Conservation (phyloP, 768 basidiomycete species). For the Panellus pusillus region DNA sequence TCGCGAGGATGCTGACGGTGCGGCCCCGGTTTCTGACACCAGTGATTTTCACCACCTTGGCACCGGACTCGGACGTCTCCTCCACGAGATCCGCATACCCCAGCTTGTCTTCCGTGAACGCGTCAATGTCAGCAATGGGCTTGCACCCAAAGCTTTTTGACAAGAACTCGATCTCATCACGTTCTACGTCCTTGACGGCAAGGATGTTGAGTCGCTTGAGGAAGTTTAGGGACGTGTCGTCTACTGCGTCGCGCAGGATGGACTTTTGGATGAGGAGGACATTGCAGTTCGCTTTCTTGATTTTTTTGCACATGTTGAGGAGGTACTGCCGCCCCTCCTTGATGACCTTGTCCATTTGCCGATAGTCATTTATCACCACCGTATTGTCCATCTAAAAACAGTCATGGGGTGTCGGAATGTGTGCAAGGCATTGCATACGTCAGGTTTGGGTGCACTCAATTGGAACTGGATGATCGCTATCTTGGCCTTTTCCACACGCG, state of each 20-base stretch:
- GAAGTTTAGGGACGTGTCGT: slow-evolving; percentile 96
- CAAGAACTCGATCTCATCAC: slow-evolving; percentile 98
- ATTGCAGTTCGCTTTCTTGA: slow-evolving; percentile 99
- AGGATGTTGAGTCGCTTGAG: slow-evolving; percentile 95
- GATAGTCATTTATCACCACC: slow-evolving; percentile 98
- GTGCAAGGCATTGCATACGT: slow-evolving; percentile 54
- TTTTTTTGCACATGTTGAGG: slow-evolving; percentile 97
- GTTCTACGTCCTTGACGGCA: slow-evolving; percentile 95
- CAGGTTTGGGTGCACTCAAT: slow-evolving; percentile 95
- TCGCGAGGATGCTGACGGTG: slow-evolving; percentile 94
- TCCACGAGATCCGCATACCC: slow-evolving; percentile 96
- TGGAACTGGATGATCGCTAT: slow-evolving; percentile 99
- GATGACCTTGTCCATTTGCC: slow-evolving; percentile 99
- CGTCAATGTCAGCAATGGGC: slow-evolving; percentile 96
- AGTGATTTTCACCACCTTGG: slow-evolving; percentile 91
- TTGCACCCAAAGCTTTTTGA: slow-evolving; percentile 94
- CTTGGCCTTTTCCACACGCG: slow-evolving; percentile 96
- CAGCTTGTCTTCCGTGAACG: slow-evolving; percentile 96
- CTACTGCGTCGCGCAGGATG: slow-evolving; percentile 98
- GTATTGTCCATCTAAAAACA: slow-evolving; percentile 94
- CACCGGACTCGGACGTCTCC: slow-evolving; percentile 76
- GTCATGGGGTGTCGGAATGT: slow-evolving; percentile 13
- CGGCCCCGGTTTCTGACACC: slow-evolving; percentile 93
- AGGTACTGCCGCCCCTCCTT: slow-evolving; percentile 99
- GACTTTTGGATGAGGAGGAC: slow-evolving; percentile 99